Evolutionary conservation across 2,329 filamentous ascomycete genomes (phyloP).

Genomic region (Neofusicoccum cordaticola): DNA sequence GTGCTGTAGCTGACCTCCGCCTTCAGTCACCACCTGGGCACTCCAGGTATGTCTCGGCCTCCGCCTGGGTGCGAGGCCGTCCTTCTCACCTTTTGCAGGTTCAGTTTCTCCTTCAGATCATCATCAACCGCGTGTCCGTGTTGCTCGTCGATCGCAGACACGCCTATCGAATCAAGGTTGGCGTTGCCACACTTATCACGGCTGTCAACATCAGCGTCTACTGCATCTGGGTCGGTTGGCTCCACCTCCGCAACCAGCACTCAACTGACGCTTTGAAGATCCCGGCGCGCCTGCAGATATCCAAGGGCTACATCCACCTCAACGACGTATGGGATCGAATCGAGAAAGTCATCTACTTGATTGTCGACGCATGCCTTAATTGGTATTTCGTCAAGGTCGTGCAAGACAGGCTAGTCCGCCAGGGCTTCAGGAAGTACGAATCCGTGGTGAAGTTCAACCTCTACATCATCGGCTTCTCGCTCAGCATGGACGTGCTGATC

Average conservation of each 20-base stretch:
- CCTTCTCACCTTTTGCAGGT: background rate
- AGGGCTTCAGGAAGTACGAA: slow-evolving; percentile 29
- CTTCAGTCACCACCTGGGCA: background rate
- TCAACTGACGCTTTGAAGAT: slow-evolving; percentile 14
- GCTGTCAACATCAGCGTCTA: slow-evolving; percentile 32
- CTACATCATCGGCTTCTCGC: slow-evolving; percentile 26
- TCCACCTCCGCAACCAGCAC: too few relatives aligned
- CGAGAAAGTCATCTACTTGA: slow-evolving; percentile 27
- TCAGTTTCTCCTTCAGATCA: slow-evolving; percentile 25
- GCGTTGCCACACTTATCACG: slow-evolving; percentile 19
- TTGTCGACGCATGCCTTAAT: slow-evolving; percentile 27
- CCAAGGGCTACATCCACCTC: slow-evolving; percentile 22
- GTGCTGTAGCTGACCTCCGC: background rate
- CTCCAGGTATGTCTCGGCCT: background rate
- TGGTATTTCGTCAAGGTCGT: slow-evolving; percentile 28
- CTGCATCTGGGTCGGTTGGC: slow-evolving; percentile 21
- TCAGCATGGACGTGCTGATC: slow-evolving; percentile 26
- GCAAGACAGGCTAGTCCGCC: slow-evolving; percentile 25
- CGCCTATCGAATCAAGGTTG: background rate
- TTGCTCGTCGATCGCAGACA: background rate
- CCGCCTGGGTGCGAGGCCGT: too few relatives aligned
- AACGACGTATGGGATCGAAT: slow-evolving; percentile 20
- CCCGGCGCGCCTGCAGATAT: slow-evolving; percentile 28
- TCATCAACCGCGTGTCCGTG: slow-evolving; percentile 27
- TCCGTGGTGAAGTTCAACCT: slow-evolving; percentile 28